Evolutionary conservation across 257 asterid species (phyloP).

Genomic region (Fraxinus excelsior): DNA sequence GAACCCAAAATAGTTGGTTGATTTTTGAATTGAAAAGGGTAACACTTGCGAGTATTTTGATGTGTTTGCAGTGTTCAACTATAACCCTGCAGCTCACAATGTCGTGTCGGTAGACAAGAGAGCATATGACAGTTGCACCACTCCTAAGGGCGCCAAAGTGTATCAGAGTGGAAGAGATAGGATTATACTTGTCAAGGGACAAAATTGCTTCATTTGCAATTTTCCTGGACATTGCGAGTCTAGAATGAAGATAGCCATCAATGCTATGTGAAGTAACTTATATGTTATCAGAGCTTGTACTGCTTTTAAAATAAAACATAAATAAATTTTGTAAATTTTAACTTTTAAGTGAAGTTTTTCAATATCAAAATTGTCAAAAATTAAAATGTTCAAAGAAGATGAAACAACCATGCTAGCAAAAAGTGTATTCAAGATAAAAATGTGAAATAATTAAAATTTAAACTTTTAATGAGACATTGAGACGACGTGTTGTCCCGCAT

Average conservation of each 20-base stretch:
- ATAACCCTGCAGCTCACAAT: slow-evolving; percentile 26
- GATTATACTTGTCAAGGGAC: slow-evolving; percentile 53
- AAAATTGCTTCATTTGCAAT: slow-evolving; percentile 64
- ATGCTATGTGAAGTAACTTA: slow-evolving; percentile 22
- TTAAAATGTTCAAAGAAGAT: too few species aligned
- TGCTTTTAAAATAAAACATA: too few species aligned
- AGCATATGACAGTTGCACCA: slow-evolving; percentile 26
- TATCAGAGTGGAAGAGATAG: slow-evolving; percentile 47
- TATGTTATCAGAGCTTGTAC: too few species aligned
- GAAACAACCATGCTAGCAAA: too few species aligned
- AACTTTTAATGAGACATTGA: too few species aligned
- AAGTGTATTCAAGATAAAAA: too few species aligned
- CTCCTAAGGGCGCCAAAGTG: slow-evolving; percentile 30
- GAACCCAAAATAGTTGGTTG: not conserved
- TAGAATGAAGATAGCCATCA: slow-evolving; percentile 66
- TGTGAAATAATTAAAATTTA: too few species aligned
- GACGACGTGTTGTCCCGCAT: too few species aligned
- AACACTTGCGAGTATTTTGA: not conserved
- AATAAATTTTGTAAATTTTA: too few species aligned
- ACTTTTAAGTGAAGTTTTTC: too few species aligned
- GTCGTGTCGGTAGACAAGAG: slow-evolving; percentile 37
- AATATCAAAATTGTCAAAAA: too few species aligned
- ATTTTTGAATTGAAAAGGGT: not conserved
- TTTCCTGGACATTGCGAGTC: slow-evolving; percentile 49
- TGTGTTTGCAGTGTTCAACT: slow-evolving; percentile 39